Conservation (phyloP, 2,329 filamentous ascomycete genomes). For the Cercospora sojina region DNA sequence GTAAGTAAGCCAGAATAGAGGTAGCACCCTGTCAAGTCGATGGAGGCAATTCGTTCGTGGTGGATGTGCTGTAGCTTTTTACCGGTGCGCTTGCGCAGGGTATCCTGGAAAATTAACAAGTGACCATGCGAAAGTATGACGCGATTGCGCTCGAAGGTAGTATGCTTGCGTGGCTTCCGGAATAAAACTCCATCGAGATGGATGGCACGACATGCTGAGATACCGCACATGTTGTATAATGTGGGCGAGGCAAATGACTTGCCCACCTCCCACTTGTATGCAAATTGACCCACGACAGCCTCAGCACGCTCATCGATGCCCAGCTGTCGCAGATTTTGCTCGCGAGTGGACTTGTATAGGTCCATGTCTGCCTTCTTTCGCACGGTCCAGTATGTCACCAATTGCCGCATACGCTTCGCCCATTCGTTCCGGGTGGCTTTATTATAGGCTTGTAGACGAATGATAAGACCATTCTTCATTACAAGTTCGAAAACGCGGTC, state of each 20-base stretch:
- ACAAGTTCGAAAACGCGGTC: conserved; percentile 61
- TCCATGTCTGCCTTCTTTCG: conserved; percentile 57
- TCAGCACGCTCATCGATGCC: conserved; percentile 66
- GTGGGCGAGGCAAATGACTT: conserved; percentile 62
- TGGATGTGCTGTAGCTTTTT: conserved; percentile 60
- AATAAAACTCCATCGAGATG: conserved; percentile 63
- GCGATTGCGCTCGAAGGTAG: conserved; percentile 60
- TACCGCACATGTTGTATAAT: conserved; percentile 68
- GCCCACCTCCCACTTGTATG: conserved; percentile 66
- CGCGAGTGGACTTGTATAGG: conserved; percentile 57
- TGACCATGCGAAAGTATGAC: conserved; percentile 62
- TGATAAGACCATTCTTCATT: conserved; percentile 60
- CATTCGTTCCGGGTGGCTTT: conserved; percentile 59
- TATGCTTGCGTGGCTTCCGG: conserved; percentile 62
- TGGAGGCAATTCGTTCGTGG: conserved; percentile 58
- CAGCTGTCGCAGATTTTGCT: conserved; percentile 58
- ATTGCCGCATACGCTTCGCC: conserved; percentile 56
- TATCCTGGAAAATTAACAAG: conserved; percentile 62
- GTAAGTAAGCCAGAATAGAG: conserved; percentile 64
- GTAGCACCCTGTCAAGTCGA: conserved; percentile 64
- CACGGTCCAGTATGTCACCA: conserved; percentile 62
- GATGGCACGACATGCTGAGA: conserved; percentile 61
- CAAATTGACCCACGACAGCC: conserved; percentile 64
- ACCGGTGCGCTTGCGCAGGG: conserved; percentile 56
- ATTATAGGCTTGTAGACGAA: conserved; percentile 59